phyloP scores from a whole-genome alignment of 148 eudicot species.

The Chenopodium album region DNA sequence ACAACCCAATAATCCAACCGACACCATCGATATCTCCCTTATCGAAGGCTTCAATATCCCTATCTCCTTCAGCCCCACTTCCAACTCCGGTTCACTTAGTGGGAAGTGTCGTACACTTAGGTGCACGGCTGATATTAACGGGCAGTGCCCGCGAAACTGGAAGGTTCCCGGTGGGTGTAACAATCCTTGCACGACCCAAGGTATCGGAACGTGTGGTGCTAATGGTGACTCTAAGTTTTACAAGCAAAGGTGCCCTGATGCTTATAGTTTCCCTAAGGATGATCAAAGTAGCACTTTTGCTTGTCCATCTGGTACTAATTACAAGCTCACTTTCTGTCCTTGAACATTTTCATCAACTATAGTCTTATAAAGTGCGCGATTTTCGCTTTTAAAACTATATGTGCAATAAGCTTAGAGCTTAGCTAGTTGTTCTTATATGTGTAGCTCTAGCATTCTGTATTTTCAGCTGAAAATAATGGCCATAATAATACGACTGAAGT shows the following conservation, averaged over 20 bases:
- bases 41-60: conserved; percentile 55
- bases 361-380: no score
- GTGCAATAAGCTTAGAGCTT: no score
- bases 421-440: no score
- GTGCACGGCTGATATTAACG: conserved; percentile 31
- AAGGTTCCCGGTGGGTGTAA: conserved; percentile 41
- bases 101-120: conserved; percentile 6
- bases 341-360: no score
- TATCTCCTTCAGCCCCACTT: conserved; percentile 38
- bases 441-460: no score
- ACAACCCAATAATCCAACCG: conserved; percentile 30
- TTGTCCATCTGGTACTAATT: conserved; percentile 34
- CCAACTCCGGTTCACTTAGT: not conserved
- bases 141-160: conserved; percentile 33
- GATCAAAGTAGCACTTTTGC: conserved; percentile 32
- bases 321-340: conserved; percentile 7
- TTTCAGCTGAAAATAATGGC: no score
- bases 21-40: conserved; percentile 49
- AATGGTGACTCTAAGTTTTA: conserved; percentile 24
- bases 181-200: conserved; percentile 36
- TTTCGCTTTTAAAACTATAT: no score
- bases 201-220: conserved; percentile 29
- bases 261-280: conserved; percentile 39
- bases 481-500: no score
- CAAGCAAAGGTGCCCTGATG: conserved; percentile 33